Percentiles rank a stretch among this genome's conserved stretches.
These are phyloP conservation scores for Sporothrix curviconia DNA, from an alignment of 2,329 filamentous ascomycete genomes.

Conservation along the genomic window DNA sequence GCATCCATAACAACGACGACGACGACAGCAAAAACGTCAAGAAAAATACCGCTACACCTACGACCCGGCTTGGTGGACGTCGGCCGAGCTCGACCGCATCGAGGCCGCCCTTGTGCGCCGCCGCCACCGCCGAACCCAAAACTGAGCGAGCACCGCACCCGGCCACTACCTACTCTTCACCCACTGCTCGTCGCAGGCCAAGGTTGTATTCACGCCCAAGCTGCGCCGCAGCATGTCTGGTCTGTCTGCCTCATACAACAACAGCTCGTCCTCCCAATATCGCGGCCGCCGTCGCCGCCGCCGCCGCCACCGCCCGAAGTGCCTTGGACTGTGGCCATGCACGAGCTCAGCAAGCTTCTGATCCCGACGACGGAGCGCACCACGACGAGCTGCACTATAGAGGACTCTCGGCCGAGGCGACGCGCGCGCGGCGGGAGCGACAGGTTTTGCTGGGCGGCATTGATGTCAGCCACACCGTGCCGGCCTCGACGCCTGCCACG, in stretches of 20 bases:
- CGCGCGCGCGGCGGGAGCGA: slow-evolving; percentile 56
- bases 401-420: slow-evolving; percentile 72
- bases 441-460: slow-evolving; percentile 33
- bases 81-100: slow-evolving; percentile 58
- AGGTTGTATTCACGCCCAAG: slow-evolving; percentile 63
- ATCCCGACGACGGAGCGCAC: slow-evolving; percentile 65
- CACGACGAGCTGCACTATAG: slow-evolving; percentile 66
- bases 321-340: slow-evolving; percentile 75
- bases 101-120: slow-evolving; percentile 51
- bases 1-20: not conserved
- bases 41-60: slow-evolving; percentile 34
- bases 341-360: slow-evolving; percentile 74
- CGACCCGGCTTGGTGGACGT: slow-evolving; percentile 67
- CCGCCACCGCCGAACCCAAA: slow-evolving; percentile 38
- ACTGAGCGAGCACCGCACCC: slow-evolving; percentile 50
- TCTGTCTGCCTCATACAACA: slow-evolving; percentile 34
- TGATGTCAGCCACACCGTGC: slow-evolving; percentile 9
- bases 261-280: slow-evolving; percentile 26
- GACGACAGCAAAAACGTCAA: not conserved
- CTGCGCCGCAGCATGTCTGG: slow-evolving; percentile 58
- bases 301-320: slow-evolving; percentile 74
- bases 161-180: slow-evolving; percentile 71
- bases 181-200: slow-evolving; percentile 80
- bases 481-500: slow-evolving; percentile 18
- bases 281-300: slow-evolving; percentile 35